Base-by-base conservation (phyloP, 2,329 filamentous ascomycete genomes). In the Penicillium fuscoglaucum region DNA sequence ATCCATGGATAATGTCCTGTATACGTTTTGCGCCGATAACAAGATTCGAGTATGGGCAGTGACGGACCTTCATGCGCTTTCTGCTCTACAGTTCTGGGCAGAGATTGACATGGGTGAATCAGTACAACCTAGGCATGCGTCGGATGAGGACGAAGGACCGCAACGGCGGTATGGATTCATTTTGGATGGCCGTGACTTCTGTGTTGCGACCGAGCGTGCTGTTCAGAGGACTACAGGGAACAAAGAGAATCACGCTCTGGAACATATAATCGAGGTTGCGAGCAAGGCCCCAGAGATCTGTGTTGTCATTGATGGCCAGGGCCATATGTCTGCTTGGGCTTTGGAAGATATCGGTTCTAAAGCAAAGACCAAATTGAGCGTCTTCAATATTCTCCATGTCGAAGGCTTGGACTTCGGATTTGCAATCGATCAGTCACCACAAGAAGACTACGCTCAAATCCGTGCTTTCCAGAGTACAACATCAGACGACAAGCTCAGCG, bases 291-390 rank as follows among this genome's bases (percentile, higher is more conserved):
- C 93, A 0, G 95, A 99, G 71, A 85, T 99, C 3, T 95, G 92
- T 65, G 82, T 98, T 26, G 87, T 93, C 9, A 80, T 96, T 48
- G 91, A 98, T 74, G 87, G 88, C n/a, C 80, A 83, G 48, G 93
- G 93, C 1, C 87, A 88, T 64, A 91, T 98, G 89, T 92, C 90
- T 41, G 91, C 91, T 0, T 97, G 93, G 90, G 93, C 91, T 0
- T 78, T 99, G 56, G 93, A 98, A 72, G 93, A 93, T 69, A 84
- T 96, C 21, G 88, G 89, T 37, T 87, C 85, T 66, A 91, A 88
- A 69, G 79, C 82, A 33, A 85, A 84, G 64, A 85, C 84, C 59
- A 81, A 83, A 4, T 82, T 86, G 29, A 86, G 87, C 61, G 84
- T 93, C n/a, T 96, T 95, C 78, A 95, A 91, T 69, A 87, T 97